Conservation (phyloP, 1,284 basidiomycete genomes). For the Phylloboletellus chloephorus region DNA sequence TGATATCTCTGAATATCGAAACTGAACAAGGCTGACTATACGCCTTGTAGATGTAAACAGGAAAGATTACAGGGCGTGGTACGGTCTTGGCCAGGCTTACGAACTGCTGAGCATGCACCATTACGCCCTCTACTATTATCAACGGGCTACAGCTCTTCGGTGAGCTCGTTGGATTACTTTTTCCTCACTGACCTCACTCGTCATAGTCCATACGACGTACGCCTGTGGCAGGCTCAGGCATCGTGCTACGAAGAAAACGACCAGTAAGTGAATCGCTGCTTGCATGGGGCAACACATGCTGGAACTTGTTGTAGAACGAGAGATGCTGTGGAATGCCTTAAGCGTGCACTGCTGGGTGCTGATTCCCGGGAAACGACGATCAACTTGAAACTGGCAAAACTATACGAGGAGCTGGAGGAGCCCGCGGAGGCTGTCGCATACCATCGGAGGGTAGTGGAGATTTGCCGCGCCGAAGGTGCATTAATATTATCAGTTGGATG, state of each 20-base stretch:
- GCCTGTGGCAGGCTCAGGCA: conserved; percentile 94
- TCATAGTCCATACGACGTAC: conserved; percentile 86
- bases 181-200: conserved; percentile 9
- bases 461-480: conserved; percentile 55
- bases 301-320: conserved; percentile 42
- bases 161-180: conserved; percentile 32
- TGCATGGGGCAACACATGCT: conserved; percentile 1
- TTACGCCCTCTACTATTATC: conserved; percentile 95
- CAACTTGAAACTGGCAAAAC: conserved; percentile 72
- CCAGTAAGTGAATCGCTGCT: conserved; percentile 43
- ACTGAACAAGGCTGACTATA: not conserved
- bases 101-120: conserved; percentile 95
- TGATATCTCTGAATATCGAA: not conserved
- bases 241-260: conserved; percentile 91
- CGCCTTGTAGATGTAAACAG: conserved; percentile 75
- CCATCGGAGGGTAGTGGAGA: conserved; percentile 69
- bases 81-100: conserved; percentile 96
- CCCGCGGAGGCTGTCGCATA: conserved; percentile 61
- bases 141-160: conserved; percentile 90
- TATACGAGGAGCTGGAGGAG: conserved; percentile 68
- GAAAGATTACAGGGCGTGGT: conserved; percentile 98
- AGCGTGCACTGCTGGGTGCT: conserved; percentile 81
- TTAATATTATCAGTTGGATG: conserved; percentile 11
- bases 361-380: conserved; percentile 75
- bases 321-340: conserved; percentile 86